Percentiles rank a stretch among this genome's conserved stretches.
These are phyloP conservation scores for Botrytis fabae DNA, from an alignment of 2,329 filamentous ascomycete genomes.

Conservation along the genomic window DNA sequence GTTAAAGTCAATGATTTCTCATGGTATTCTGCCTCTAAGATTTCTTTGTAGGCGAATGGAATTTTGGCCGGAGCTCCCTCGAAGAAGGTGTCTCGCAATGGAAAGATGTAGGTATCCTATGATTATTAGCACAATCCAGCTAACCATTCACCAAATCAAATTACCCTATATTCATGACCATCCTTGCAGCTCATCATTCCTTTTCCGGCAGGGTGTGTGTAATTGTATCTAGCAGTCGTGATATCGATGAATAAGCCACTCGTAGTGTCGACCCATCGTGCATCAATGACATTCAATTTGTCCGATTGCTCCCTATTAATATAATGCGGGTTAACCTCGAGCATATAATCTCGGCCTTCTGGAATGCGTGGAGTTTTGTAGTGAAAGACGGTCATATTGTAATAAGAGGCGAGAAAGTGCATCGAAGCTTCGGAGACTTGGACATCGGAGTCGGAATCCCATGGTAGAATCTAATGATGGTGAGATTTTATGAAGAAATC, in stretches of 20 bases:
- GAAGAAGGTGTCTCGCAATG: conserved; percentile 66
- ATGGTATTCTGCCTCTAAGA: conserved; percentile 60
- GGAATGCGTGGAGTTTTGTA: conserved; percentile 40
- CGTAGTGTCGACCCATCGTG: conserved; percentile 74
- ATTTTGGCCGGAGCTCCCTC: conserved; percentile 67
- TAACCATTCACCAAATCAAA: conserved; percentile 11
- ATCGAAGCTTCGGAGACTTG: conserved; percentile 54
- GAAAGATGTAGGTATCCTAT: conserved; percentile 62
- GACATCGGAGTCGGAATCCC: conserved; percentile 77
- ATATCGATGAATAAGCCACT: conserved; percentile 85
- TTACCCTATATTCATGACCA: conserved; percentile 51
- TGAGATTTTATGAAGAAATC: neutral
- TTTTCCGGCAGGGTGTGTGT: conserved; percentile 44
- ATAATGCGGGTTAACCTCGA: conserved; percentile 77
- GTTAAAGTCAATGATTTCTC: conserved; percentile 52
- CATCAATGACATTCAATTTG: conserved; percentile 79
- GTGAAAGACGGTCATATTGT: conserved; percentile 45
- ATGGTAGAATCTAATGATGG: conserved; percentile 60
- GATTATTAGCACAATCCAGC: conserved; percentile 21
- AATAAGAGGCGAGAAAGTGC: conserved; percentile 53
- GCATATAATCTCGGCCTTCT: conserved; percentile 58
- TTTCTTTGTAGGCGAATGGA: conserved; percentile 60
- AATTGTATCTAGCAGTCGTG: conserved; percentile 60
- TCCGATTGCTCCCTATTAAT: conserved; percentile 60
- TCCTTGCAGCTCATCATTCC: conserved; percentile 54